Evolutionary conservation across 345 rosid species (phyloP), one percentile per base, ranked within the genome.

Genomic region (Nasturtium officinale): DNA sequence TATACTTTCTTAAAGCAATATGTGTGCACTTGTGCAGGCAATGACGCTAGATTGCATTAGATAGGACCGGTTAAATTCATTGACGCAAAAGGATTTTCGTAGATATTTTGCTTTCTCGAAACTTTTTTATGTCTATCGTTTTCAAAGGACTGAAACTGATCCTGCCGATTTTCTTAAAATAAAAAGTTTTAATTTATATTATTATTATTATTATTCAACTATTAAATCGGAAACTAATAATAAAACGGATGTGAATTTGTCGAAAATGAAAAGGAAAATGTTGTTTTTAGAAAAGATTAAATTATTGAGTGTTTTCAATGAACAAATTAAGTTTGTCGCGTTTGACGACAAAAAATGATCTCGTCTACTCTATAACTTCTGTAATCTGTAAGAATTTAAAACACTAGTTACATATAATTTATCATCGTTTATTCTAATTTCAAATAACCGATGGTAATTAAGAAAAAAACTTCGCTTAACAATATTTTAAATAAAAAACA

Each of bases 11-110:
- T 18, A 53, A 40, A 73, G 57, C n/a, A 30, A 38, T 28, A 55
- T 21, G 2, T 23, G 25, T 23, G 25, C 25, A 23, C 25, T 23
- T 23, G 63, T 64, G 71, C 64, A 73, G 55, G 64, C 64, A 42
- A 30, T 73, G 77, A 73, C 71, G 64, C 70, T 26, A 56, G 45
- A 64, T 32, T 55, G 77, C 77, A 73, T 45, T 73, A 73, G n/a
- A 43, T 58, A 38, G 62, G 45, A 42, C 61, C 17, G 13, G 56
- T 46, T 56, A 64, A 37, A 54, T 64, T 73, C n/a, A 73, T 43
- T 63, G 56, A 63, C 70, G 70, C 57, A 43, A 11, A 47, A 32
- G 40, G 56, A 42, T 53, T 72, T 54, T 54, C 63, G 17, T 63
- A 43, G 18, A 54, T 54, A 73, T 37, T 54, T 63, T 18, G 26